Percentiles rank a stretch among this genome's conserved stretches.
These are phyloP conservation scores for Pseudoscleropodium purum DNA, from an alignment of 225 moss, liverwort and hornwort species.

Conservation along the genomic window DNA sequence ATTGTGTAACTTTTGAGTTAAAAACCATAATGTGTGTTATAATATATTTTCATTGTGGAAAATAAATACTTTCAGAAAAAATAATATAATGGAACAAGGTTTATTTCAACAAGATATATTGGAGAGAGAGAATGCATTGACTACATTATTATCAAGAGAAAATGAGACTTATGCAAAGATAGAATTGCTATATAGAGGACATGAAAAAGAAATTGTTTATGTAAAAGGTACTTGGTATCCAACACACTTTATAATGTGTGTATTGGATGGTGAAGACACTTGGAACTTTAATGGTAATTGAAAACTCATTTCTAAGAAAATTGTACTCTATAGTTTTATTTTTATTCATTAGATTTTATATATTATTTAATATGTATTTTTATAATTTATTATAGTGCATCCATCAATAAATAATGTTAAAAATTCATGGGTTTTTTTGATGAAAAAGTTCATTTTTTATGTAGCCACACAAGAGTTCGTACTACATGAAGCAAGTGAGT, in stretches of 20 bases:
- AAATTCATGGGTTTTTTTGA: neutral
- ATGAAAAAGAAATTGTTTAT: neutral
- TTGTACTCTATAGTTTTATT: fast-evolving
- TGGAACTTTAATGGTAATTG: conserved; percentile 17
- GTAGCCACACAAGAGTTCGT: conserved; percentile 14
- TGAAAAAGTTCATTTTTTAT: neutral
- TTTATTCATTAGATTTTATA: no score
- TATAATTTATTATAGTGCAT: neutral
- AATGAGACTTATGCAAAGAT: conserved; percentile 29
- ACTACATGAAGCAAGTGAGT: neutral
- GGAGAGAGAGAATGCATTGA: neutral
- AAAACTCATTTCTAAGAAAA: neutral
- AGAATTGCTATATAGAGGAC: neutral
- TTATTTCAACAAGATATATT: neutral
- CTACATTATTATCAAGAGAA: neutral
- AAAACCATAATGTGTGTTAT: neutral
- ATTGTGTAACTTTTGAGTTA: neutral
- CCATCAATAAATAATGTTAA: neutral
- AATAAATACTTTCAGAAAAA: neutral
- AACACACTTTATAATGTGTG: conserved; percentile 7
- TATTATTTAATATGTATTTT: fast-evolving
- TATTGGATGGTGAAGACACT: conserved; percentile 19
- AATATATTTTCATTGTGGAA: neutral
- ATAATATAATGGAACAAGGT: neutral
- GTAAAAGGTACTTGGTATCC: conserved; percentile 30